Conservation (phyloP, 495 filamentous ascomycete genomes). For the Bathelium albidoporum region DNA sequence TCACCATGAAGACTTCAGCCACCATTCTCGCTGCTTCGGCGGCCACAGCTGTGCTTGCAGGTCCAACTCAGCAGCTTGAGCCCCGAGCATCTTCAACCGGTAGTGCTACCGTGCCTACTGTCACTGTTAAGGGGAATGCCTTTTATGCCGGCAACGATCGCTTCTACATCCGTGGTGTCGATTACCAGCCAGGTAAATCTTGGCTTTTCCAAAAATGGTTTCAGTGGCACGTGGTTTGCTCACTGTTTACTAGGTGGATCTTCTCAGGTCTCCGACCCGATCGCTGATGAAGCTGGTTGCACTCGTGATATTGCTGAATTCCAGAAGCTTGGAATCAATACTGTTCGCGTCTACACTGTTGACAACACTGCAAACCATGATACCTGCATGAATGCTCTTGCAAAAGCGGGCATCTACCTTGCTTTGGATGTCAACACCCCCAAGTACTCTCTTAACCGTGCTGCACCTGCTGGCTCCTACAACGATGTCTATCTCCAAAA, state of each 20-base stretch:
- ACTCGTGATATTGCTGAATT: constrained; percentile 76
- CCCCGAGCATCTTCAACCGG: constrained; percentile 15
- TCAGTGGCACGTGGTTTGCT: not conserved
- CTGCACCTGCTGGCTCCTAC: constrained; percentile 66
- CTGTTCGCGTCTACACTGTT: constrained; percentile 83
- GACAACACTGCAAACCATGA: constrained; percentile 80
- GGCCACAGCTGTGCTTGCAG: constrained; percentile 16
- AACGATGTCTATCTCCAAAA: constrained; percentile 87
- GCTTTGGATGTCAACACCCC: constrained; percentile 76
- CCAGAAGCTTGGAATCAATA: constrained; percentile 79
- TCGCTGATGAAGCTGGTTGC: constrained; percentile 61
- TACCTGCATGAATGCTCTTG: constrained; percentile 34
- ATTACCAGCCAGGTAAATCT: constrained; percentile 68
- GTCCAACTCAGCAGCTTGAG: constrained; percentile 17
- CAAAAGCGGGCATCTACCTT: constrained; percentile 63
- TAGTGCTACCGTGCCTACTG: constrained; percentile 26
- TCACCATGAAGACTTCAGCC: constrained; percentile 26
- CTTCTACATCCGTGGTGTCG: constrained; percentile 91
- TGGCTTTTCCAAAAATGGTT: not conserved
- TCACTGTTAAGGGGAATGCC: constrained; percentile 44
- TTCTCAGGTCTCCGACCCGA: constrained; percentile 65
- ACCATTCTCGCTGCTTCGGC: constrained; percentile 22
- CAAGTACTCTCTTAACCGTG: constrained; percentile 74
- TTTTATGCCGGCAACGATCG: constrained; percentile 76
- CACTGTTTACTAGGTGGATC: constrained; percentile 49